Conservation (phyloP, 2,329 filamentous ascomycete species). For the Fusarium anthophilum region DNA sequence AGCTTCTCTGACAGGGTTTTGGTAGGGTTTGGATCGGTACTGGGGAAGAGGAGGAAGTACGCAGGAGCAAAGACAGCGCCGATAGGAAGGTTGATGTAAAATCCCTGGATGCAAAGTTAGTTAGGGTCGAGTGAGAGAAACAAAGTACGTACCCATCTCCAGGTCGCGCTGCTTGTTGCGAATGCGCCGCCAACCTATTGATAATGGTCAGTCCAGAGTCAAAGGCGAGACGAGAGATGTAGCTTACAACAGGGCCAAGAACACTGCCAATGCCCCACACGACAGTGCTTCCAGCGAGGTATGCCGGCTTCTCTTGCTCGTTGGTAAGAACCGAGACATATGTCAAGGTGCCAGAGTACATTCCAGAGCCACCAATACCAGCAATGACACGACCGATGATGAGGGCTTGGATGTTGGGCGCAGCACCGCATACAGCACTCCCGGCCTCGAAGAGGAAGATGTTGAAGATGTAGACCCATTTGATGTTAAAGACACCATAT, state of each 20-base stretch:
- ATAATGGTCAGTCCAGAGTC: background rate
- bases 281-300: background rate
- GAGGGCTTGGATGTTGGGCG: background rate
- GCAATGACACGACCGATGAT: background rate
- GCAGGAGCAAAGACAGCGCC: background rate
- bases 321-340: background rate
- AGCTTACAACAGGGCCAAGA: background rate
- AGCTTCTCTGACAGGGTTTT: background rate
- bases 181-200: background rate
- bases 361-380: background rate
- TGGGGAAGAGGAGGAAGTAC: background rate
- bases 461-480: background rate
- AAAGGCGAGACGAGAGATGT: rapidly evolving
- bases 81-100: background rate
- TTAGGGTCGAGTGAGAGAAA: background rate
- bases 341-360: background rate
- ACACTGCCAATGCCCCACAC: background rate
- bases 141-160: background rate
- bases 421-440: background rate
- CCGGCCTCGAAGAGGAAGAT: background rate
- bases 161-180: background rate
- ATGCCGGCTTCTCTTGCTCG: background rate
- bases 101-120: background rate
- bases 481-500: background rate
- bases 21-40: background rate